Evolutionary conservation across 208 protist species (phyloP).

Genomic region (Trypanosoma brucei): DNA sequence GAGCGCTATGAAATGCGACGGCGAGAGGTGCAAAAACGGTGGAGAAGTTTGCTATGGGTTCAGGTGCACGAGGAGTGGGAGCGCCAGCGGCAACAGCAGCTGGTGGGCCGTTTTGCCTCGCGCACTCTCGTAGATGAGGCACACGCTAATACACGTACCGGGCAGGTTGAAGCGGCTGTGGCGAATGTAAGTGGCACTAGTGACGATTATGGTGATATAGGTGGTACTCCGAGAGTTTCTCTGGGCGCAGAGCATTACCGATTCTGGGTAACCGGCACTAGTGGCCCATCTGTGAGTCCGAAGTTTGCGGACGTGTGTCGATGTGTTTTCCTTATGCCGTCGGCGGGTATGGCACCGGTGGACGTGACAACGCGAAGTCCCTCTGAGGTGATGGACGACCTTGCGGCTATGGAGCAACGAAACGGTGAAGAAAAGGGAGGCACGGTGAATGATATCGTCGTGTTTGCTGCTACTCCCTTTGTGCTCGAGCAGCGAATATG

Average conservation of each 20-base stretch:
- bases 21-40: constrained; percentile 15
- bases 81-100: constrained; percentile 2
- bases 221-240: not conserved
- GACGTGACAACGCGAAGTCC: constrained; percentile 12
- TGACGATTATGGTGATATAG: not conserved
- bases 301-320: constrained; percentile 10
- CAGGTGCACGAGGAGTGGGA: not conserved
- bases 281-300: constrained; percentile 10
- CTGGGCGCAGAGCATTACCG: constrained; percentile 1
- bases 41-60: constrained; percentile 11
- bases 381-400: constrained; percentile 16
- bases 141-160: too few species aligned
- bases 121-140: constrained; percentile 6
- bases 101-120: constrained; percentile 14
- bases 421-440: not conserved
- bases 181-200: not conserved
- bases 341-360: constrained; percentile 1
- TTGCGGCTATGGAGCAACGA: not conserved
- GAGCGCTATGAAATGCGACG: constrained; percentile 20
- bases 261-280: constrained; percentile 5
- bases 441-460: constrained; percentile 10
- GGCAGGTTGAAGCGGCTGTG: too few species aligned
- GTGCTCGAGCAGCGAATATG: constrained; percentile 32
- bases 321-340: constrained; percentile 20
- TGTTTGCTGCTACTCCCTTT: constrained; percentile 12